Evolutionary conservation across 2,329 filamentous ascomycete genomes (phyloP).

Genomic region (Huntiella omanensis): DNA sequence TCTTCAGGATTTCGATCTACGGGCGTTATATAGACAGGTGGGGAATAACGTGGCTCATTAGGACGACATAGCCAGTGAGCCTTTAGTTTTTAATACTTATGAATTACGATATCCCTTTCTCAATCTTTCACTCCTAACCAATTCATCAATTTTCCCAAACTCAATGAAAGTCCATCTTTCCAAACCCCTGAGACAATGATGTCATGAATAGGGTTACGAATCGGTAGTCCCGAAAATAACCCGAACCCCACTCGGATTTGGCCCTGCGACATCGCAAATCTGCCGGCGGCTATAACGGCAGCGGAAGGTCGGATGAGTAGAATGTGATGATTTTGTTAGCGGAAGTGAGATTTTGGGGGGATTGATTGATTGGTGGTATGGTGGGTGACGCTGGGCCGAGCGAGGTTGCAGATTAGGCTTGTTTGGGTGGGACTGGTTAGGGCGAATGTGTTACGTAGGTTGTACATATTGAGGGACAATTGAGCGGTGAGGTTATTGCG

Average conservation of each 20-base stretch:
- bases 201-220: neutral
- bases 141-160: no score
- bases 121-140: neutral
- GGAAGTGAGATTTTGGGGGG: no score
- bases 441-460: no score
- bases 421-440: no score
- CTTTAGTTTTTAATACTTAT: neutral
- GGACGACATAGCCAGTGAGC: neutral
- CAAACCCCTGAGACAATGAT: neutral
- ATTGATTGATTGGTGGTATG: no score
- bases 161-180: no score
- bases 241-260: neutral
- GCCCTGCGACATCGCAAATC: neutral
- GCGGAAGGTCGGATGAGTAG: conserved; percentile 1
- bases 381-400: no score
- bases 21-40: conserved; percentile 44
- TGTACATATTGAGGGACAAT: no score
- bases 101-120: conserved; percentile 1
- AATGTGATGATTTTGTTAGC: no score
- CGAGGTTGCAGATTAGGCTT: no score
- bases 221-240: neutral
- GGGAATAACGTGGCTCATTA: conserved; percentile 30
- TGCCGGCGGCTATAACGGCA: neutral
- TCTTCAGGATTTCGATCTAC: conserved; percentile 43
- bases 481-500: no score